Conservation (phyloP, 1,139 yeast genomes). For the Hyphopichia khmerensis region DNA sequence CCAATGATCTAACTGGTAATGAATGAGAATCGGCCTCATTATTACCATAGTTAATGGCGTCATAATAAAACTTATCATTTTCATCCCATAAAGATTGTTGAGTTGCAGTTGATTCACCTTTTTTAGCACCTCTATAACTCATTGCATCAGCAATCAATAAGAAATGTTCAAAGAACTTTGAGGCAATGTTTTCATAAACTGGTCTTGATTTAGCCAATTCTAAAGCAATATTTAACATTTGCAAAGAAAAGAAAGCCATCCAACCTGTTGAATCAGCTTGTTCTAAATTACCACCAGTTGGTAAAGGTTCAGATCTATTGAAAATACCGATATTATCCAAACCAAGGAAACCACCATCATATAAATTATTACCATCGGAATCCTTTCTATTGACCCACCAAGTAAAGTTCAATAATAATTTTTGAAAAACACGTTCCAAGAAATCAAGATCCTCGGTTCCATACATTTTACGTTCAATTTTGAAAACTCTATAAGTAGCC, state of each 20-base stretch:
- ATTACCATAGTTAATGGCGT: slow-evolving; percentile 88
- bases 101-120: slow-evolving; percentile 43
- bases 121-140: slow-evolving; percentile 63
- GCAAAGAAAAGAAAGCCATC: slow-evolving; percentile 94
- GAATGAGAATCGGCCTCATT: slow-evolving; percentile 66
- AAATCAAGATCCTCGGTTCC: slow-evolving; percentile 81
- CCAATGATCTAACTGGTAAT: slow-evolving; percentile 85
- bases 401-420: slow-evolving; percentile 82
- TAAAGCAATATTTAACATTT: slow-evolving; percentile 90
- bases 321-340: slow-evolving; percentile 92
- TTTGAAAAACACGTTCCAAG: slow-evolving; percentile 89
- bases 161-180: slow-evolving; percentile 94
- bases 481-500: slow-evolving; percentile 90
- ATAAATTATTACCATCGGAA: slow-evolving; percentile 82
- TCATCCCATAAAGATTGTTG: slow-evolving; percentile 87
- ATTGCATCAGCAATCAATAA: slow-evolving; percentile 92
- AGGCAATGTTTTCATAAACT: slow-evolving; percentile 92
- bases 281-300: slow-evolving; percentile 88
- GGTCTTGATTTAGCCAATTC: slow-evolving; percentile 83
- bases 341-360: slow-evolving; percentile 95
- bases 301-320: slow-evolving; percentile 91
- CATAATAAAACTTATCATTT: slow-evolving; percentile 85
- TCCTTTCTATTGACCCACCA: slow-evolving; percentile 99
- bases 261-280: slow-evolving; percentile 98
- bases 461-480: slow-evolving; percentile 84